Percentiles rank a stretch among this genome's conserved stretches.
Conservation (phyloP, 129 eudicot species). For the Arctium minus region DNA sequence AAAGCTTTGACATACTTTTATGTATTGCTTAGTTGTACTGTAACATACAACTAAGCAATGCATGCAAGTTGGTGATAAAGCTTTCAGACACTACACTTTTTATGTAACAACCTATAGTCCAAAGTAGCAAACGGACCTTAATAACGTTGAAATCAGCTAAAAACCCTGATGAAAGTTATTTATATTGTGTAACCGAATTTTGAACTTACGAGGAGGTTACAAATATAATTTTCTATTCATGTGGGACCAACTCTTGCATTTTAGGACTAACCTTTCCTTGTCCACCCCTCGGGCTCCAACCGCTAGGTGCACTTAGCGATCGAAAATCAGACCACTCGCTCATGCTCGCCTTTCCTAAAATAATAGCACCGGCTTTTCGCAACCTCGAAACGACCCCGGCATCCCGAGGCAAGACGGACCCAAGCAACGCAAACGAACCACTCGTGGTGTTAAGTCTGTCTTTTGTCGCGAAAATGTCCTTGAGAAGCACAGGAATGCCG, state of each 20-base stretch:
- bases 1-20: not conserved
- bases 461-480: slow-evolving; percentile 58
- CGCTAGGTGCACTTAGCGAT: slow-evolving; percentile 45
- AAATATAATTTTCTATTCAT: not conserved
- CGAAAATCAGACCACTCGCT: slow-evolving; percentile 67
- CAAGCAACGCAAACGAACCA: slow-evolving; percentile 59
- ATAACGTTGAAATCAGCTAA: not conserved
- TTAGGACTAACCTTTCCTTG: slow-evolving; percentile 53
- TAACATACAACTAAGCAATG: not conserved
- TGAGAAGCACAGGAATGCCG: slow-evolving; percentile 56
- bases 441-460: slow-evolving; percentile 69
- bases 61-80: not conserved
- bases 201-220: not conserved
- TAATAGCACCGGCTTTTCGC: slow-evolving; percentile 60
- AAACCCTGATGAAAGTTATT: not conserved
- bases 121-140: not conserved
- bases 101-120: no score
- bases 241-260: not conserved
- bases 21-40: not conserved
- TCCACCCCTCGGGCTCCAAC: slow-evolving; percentile 60
- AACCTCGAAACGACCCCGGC: slow-evolving; percentile 58
- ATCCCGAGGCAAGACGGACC: slow-evolving; percentile 58
- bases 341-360: slow-evolving; percentile 72
- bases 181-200: not conserved
- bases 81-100: not conserved